Base-by-base conservation (phyloP, 116 monocot genomes). In the Dioscorea cayenensis region DNA sequence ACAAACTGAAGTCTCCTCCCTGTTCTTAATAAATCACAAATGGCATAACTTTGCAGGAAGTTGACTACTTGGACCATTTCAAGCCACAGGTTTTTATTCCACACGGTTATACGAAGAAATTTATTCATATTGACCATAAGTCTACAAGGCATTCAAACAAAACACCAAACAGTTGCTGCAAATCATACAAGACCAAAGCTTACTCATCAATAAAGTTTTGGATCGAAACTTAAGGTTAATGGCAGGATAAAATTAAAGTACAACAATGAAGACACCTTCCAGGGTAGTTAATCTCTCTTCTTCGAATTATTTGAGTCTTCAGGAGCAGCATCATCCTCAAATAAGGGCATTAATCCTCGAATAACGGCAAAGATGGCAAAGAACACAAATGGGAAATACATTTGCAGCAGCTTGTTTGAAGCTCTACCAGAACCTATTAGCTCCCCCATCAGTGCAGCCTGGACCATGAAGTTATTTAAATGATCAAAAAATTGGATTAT, bases 401-500 rank as follows among this genome's bases (percentile, higher is more conserved):
- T 72, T 71, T 60, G 64, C 51, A 69, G 60, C 23, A 83, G 75
- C 67, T 75, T 78, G 22, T 49, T 36, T 6, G 83, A 72, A 52
- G 64, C 79, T 72, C 72, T 71, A 2, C 83, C 79, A 36, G 83
- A 78, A 6, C 70, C 72, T 55, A 79, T 29, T 13, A 83, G 27
- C 50, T 83, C 83, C 17, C 71, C 72, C 78, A 75, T 71, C 6
- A 83, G 43, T 17, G 83, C 83, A 19, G 71, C 72, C 81, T 81
- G 72, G 28, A 67, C 20, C 16, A 19, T 32, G 3, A 7, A 37
- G 10, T 12, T 49, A 48, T 13, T 27, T 13, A 20, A 28, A 36
- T 7, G 3, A 60, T 37, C 1, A 20, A 61, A 21, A 12, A 27
- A 21, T 23, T 23, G 22, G 21, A 60, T 62, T 62, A 62, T 11